phyloP scores from a whole-genome alignment of 345 rosid genomes.

The Melaleuca alternifolia region DNA sequence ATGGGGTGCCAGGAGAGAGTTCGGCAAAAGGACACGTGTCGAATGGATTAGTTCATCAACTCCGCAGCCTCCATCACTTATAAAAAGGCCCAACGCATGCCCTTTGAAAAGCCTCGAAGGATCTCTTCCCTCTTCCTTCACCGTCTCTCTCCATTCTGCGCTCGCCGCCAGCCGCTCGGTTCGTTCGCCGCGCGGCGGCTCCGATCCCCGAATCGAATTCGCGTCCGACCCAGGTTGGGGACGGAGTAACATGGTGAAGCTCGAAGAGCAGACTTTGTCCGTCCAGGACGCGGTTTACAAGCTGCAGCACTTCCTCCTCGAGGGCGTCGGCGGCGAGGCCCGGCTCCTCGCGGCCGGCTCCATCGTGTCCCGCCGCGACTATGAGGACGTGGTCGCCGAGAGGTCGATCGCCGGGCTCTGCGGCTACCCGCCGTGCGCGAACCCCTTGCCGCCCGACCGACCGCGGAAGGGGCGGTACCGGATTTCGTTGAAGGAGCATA shows the following conservation, averaged over 20 bases:
- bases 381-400: slow-evolving; percentile 65
- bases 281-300: slow-evolving; percentile 47
- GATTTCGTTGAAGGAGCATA: slow-evolving; percentile 63
- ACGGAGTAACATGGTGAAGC: background rate
- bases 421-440: slow-evolving; percentile 65
- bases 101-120: too few species aligned
- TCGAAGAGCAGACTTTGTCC: background rate
- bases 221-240: background rate
- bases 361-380: slow-evolving; percentile 51
- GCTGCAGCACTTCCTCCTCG: slow-evolving; percentile 57
- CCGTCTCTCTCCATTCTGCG: too few species aligned
- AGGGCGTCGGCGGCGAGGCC: slow-evolving; percentile 38
- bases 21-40: too few species aligned
- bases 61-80: too few species aligned
- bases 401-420: slow-evolving; percentile 48
- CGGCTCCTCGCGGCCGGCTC: slow-evolving; percentile 56
- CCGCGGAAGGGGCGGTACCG: slow-evolving; percentile 51
- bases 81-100: too few species aligned
- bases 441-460: slow-evolving; percentile 32
- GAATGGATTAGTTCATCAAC: too few species aligned
- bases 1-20: too few species aligned
- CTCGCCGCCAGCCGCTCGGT: too few species aligned
- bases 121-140: too few species aligned
- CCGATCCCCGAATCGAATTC: background rate
- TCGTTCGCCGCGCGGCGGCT: background rate